Conservation (phyloP, 2,329 filamentous ascomycete species). For the Hymenoscyphus fraxineus region DNA sequence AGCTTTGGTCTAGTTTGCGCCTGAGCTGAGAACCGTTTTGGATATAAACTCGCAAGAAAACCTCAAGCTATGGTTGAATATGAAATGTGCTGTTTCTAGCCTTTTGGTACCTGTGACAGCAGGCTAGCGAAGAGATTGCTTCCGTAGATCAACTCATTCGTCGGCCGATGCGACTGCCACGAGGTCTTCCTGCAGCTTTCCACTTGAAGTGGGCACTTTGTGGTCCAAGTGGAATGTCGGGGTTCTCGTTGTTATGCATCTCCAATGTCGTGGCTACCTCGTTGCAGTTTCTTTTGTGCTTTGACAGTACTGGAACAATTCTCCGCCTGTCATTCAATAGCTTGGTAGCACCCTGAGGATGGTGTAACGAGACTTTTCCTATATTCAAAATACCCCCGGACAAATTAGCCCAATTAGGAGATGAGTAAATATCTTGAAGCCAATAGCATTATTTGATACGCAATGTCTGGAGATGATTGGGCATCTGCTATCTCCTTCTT, state of each 20-base stretch:
- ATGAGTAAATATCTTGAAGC: background rate
- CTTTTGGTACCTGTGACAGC: background rate
- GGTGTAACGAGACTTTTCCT: background rate
- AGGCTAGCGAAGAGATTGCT: background rate
- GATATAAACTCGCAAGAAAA: background rate
- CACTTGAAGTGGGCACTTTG: constrained; percentile 13
- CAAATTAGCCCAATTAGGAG: constrained; percentile 2
- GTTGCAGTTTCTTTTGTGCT: constrained; percentile 13
- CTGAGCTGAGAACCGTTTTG: constrained; percentile 5
- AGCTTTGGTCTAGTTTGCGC: constrained; percentile 2
- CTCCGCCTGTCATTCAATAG: constrained; percentile 21
- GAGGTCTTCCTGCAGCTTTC: constrained; percentile 24
- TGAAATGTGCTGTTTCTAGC: background rate
- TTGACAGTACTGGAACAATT: constrained; percentile 6
- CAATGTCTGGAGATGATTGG: background rate
- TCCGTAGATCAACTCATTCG: background rate
- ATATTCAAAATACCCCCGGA: background rate
- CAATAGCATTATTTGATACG: background rate
- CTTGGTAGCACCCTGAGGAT: constrained; percentile 14
- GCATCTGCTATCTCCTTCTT: background rate
- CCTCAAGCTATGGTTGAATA: background rate
- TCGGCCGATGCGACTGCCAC: constrained; percentile 19
- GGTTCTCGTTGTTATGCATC: constrained; percentile 1
- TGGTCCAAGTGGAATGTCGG: constrained; percentile 11
- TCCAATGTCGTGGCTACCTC: constrained; percentile 12